A percentile compares a stretch with the other conserved stretches of the same genome.
Evolutionary conservation across 2,329 filamentous ascomycete species (phyloP).

Genomic region (Mariannaea sp.): DNA sequence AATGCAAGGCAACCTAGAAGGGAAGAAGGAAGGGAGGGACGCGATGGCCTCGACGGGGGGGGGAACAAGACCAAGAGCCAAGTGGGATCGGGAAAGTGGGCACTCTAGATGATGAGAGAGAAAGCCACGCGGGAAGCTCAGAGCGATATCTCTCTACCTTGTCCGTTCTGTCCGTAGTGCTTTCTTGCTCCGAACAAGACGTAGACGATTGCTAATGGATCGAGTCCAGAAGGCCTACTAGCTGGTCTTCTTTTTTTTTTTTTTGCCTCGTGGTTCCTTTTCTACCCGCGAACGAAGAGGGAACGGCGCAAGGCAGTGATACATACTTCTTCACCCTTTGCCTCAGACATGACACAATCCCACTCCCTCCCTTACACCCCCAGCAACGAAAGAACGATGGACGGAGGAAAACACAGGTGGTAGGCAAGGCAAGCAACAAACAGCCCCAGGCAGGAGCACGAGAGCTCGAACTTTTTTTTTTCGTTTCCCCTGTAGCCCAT

Average conservation of each 20-base stretch:
- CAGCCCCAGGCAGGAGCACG: slow-evolving; percentile 36
- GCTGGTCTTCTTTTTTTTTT: slow-evolving; percentile 8
- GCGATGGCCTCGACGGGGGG: slow-evolving; percentile 19
- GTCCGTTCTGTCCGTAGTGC: too few relatives aligned
- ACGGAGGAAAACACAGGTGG: not conserved
- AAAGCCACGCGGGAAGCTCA: slow-evolving; percentile 29
- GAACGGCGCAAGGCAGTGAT: slow-evolving; percentile 8
- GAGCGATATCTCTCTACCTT: slow-evolving; percentile 21
- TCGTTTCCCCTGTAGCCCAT: slow-evolving; percentile 40
- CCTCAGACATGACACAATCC: not conserved
- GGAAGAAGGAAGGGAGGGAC: slow-evolving; percentile 23
- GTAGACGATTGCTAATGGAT: slow-evolving; percentile 23
- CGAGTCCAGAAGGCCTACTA: slow-evolving; percentile 8
- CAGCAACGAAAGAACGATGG: not conserved
- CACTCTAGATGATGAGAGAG: slow-evolving; percentile 15
- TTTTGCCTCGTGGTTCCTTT: slow-evolving; percentile 1
- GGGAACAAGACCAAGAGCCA: slow-evolving; percentile 11
- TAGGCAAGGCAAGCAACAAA: slow-evolving; percentile 22
- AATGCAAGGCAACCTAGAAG: slow-evolving; percentile 14
- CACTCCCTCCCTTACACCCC: not conserved
- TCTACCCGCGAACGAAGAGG: not conserved
- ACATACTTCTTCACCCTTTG: not conserved
- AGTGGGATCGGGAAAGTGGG: slow-evolving; percentile 29
- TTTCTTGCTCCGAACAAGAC: too few relatives aligned
- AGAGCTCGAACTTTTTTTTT: slow-evolving; percentile 48